These are phyloP conservation scores for Tricholomella constricta DNA, from an alignment of 768 basidiomycete species.

Conservation along the genomic window DNA sequence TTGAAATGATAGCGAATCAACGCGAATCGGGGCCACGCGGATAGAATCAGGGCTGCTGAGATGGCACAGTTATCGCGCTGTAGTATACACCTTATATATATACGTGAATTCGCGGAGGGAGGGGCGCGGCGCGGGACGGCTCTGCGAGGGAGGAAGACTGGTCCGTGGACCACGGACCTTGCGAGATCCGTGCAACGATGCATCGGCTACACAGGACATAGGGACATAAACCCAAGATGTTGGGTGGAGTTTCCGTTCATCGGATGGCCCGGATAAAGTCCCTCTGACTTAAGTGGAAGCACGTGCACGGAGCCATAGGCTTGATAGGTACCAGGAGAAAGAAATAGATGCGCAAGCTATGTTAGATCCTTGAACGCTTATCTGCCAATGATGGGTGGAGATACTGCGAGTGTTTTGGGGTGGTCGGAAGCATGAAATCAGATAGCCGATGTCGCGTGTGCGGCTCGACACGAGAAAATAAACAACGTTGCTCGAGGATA, in stretches of 20 bases:
- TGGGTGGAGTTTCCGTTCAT: background rate
- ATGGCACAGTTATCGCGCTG: slow-evolving; percentile 1
- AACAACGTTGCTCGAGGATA: background rate
- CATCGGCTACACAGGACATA: too few relatives aligned
- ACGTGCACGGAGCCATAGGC: too few relatives aligned
- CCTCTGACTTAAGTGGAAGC: too few relatives aligned
- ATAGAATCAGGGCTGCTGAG: slow-evolving; percentile 7
- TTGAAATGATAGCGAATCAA: slow-evolving; percentile 1
- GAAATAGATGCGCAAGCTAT: too few relatives aligned
- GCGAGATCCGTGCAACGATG: background rate
- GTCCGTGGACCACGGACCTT: slow-evolving; percentile 10
- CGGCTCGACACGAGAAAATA: background rate
- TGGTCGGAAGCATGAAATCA: background rate
- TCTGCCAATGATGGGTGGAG: background rate
- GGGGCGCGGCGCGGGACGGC: too few relatives aligned
- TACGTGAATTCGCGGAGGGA: too few relatives aligned
- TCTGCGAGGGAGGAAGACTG: background rate
- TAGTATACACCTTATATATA: too few relatives aligned
- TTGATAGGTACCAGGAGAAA: too few relatives aligned
- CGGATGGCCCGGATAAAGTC: background rate
- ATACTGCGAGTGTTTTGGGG: background rate
- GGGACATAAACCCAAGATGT: background rate
- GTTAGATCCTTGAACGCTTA: too few relatives aligned
- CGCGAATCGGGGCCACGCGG: background rate
- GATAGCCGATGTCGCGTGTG: background rate